A percentile compares a stretch with the other conserved stretches of the same genome.
Conservation (phyloP, 495 filamentous ascomycete genomes). For the Tuber brumale region DNA sequence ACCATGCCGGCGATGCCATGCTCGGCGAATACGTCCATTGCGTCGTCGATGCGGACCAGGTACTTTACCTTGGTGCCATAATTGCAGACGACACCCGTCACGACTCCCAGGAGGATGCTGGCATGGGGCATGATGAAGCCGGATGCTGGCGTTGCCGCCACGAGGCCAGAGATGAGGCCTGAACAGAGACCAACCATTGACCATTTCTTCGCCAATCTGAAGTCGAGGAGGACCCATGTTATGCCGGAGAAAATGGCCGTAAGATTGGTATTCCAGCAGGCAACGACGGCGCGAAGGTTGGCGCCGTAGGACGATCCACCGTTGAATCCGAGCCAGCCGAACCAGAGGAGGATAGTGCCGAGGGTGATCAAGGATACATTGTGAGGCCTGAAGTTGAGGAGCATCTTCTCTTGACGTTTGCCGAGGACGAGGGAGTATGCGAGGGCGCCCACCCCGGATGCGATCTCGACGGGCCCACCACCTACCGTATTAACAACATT, state of each 20-base stretch:
- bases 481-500: slow-evolving; percentile 19
- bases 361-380: slow-evolving; percentile 97
- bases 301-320: slow-evolving; percentile 95
- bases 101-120: slow-evolving; percentile 74
- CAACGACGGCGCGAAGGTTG: slow-evolving; percentile 90
- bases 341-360: slow-evolving; percentile 93
- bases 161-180: slow-evolving; percentile 80
- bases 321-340: slow-evolving; percentile 98
- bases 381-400: slow-evolving; percentile 86
- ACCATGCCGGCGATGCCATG: slow-evolving; percentile 92
- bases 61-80: slow-evolving; percentile 97
- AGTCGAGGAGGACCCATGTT: slow-evolving; percentile 90
- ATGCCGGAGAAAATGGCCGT: slow-evolving; percentile 82
- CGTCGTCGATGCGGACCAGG: slow-evolving; percentile 88
- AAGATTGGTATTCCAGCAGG: slow-evolving; percentile 94
- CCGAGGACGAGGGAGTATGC: slow-evolving; percentile 95
- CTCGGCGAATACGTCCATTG: slow-evolving; percentile 97
- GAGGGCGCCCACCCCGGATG: slow-evolving; percentile 82
- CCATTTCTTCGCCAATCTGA: slow-evolving; percentile 92
- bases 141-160: slow-evolving; percentile 84
- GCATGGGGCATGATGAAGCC: slow-evolving; percentile 87
- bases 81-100: slow-evolving; percentile 81
- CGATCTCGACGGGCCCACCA: slow-evolving; percentile 96
- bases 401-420: slow-evolving; percentile 97
- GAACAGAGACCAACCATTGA: slow-evolving; percentile 99